These are phyloP conservation scores for Cichorium intybus DNA, from an alignment of 140 eudicot genomes.

Conservation along the genomic window DNA sequence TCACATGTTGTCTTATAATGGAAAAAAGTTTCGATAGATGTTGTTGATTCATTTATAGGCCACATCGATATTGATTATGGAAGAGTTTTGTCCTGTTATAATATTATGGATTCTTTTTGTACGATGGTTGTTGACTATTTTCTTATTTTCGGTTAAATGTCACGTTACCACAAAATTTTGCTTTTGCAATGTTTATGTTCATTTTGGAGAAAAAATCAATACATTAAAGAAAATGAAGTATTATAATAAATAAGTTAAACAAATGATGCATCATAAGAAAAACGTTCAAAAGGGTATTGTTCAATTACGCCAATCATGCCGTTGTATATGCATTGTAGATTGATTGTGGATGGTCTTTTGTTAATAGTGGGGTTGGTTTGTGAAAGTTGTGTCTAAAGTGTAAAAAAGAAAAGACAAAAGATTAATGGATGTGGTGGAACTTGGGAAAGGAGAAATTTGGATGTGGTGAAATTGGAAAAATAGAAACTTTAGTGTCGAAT, in stretches of 20 bases:
- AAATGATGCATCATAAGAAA: background rate
- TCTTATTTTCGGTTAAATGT: background rate
- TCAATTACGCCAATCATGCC: background rate
- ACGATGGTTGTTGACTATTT: background rate
- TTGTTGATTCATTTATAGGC: background rate
- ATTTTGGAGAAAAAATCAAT: background rate
- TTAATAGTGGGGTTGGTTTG: background rate
- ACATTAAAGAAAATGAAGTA: background rate
- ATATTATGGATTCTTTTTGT: background rate
- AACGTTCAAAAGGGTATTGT: background rate
- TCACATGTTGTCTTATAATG: background rate
- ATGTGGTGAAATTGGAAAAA: too few species aligned
- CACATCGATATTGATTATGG: background rate
- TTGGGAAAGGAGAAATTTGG: too few species aligned
- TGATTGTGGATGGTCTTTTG: background rate
- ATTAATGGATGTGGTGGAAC: too few species aligned
- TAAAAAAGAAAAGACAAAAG: background rate
- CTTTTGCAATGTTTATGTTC: background rate
- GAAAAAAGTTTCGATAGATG: background rate
- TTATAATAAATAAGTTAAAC: background rate
- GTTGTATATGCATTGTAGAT: too few species aligned
- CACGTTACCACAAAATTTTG: background rate
- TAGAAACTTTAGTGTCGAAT: too few species aligned
- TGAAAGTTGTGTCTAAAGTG: background rate
- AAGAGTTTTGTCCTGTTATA: background rate